Evolutionary conservation across 805 yeast genomes (phyloP).

Genomic region (Kluyveromyces dobzhanskii): DNA sequence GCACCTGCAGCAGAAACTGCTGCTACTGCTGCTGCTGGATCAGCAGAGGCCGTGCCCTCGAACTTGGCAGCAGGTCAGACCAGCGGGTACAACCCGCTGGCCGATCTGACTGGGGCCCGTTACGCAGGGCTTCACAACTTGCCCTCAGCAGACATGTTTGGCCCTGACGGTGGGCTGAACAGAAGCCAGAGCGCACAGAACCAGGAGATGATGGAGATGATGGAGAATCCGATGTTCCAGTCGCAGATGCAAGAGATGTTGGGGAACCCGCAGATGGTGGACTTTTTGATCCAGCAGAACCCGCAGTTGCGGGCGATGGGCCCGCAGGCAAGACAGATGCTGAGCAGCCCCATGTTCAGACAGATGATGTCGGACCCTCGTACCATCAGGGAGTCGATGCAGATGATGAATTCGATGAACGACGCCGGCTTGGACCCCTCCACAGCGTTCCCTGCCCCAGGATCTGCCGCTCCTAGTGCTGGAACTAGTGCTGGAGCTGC

Average conservation of each 20-base stretch:
- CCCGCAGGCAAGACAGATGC: conserved; percentile 77
- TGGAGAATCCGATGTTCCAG: conserved; percentile 75
- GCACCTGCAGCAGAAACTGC: conserved; percentile 18
- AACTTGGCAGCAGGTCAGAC: conserved; percentile 75
- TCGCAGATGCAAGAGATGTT: conserved; percentile 77
- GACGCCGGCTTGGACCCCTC: conserved; percentile 12
- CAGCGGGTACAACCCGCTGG: conserved; percentile 82
- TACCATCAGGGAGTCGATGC: conserved; percentile 74
- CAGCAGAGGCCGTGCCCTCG: conserved; percentile 53
- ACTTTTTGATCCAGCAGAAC: conserved; percentile 67
- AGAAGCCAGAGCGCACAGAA: conserved; percentile 50
- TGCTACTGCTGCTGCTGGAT: conserved; percentile 18
- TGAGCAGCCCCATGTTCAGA: conserved; percentile 78
- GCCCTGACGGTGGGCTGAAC: conserved; percentile 86
- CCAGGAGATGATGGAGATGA: conserved; percentile 63
- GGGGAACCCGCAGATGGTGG: conserved; percentile 82
- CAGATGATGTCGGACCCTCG: conserved; percentile 78
- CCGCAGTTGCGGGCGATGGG: conserved; percentile 84
- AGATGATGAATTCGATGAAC: conserved; percentile 48
- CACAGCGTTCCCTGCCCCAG: conserved; percentile 49
- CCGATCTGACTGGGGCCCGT: conserved; percentile 89
- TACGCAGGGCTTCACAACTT: conserved; percentile 84
- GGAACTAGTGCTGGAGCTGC: conserved; percentile 28
- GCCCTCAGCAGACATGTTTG: conserved; percentile 83
- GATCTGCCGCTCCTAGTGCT: conserved; percentile 24